Conservation (phyloP, 768 basidiomycete species). For the Lactarius evosmus region DNA sequence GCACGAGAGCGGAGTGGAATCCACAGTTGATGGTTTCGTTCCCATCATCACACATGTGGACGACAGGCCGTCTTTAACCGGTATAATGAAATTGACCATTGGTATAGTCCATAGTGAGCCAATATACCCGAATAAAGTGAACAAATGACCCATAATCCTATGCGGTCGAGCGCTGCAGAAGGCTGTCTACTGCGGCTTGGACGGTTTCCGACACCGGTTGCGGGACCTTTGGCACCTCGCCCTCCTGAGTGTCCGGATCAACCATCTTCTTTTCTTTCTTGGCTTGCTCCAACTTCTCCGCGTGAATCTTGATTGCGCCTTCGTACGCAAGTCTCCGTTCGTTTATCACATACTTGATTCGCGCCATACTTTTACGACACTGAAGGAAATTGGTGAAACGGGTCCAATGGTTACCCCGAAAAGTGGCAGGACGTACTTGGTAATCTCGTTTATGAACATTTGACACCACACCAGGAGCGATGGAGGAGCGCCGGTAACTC, state of each 20-base stretch:
- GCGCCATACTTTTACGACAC: slow-evolving; percentile 95
- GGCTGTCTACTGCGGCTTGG: slow-evolving; percentile 10
- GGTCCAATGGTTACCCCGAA: slow-evolving; percentile 2
- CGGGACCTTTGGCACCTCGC: slow-evolving; percentile 11
- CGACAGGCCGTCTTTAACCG: neutral
- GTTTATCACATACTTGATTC: slow-evolving; percentile 88
- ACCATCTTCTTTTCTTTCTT: slow-evolving; percentile 1
- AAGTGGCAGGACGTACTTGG: slow-evolving; percentile 24
- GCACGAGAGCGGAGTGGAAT: slow-evolving; percentile 29
- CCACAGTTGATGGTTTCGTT: slow-evolving; percentile 1
- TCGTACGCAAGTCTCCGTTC: slow-evolving; percentile 86
- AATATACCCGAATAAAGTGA: slow-evolving; percentile 1
- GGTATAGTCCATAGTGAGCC: neutral
- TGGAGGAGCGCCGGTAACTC: slow-evolving; percentile 63
- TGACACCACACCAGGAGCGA: neutral
- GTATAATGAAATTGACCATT: neutral
- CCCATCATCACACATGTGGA: neutral
- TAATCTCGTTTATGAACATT: slow-evolving; percentile 7
- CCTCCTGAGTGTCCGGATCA: slow-evolving; percentile 13
- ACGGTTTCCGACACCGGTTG: slow-evolving; percentile 9
- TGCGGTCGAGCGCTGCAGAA: neutral
- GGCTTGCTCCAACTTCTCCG: slow-evolving; percentile 23
- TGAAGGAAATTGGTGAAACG: slow-evolving; percentile 33
- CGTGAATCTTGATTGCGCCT: slow-evolving; percentile 46
- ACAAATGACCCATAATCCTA: neutral